Evolutionary conservation across 164 flowering plant genomes (phyloP).

Genomic region (Umbilicus rupestris): DNA sequence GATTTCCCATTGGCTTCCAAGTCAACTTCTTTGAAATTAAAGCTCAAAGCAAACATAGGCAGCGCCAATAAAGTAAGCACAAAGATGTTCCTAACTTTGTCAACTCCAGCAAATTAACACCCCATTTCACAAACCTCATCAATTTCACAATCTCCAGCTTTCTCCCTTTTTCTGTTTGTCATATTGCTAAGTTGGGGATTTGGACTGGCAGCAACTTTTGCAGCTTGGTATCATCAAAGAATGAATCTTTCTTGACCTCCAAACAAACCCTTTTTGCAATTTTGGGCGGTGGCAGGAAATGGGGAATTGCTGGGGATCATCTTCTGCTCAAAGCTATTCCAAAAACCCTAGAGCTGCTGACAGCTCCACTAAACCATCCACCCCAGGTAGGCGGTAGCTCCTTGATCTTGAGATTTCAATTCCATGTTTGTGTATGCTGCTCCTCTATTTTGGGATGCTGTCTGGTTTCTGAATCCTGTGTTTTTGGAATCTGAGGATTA

Average conservation of each 20-base stretch:
- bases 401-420: no score
- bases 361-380: background rate
- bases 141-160: background rate
- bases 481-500: background rate
- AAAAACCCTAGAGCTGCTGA: background rate
- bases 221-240: background rate
- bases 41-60: background rate
- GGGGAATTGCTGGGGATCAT: constrained; percentile 19
- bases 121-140: background rate
- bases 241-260: background rate
- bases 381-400: constrained; percentile 16
- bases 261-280: background rate
- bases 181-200: background rate
- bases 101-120: background rate
- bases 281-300: constrained; percentile 4
- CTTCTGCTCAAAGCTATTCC: background rate
- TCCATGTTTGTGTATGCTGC: no score
- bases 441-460: no score
- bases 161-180: background rate
- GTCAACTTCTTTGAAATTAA: background rate
- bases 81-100: constrained; percentile 9
- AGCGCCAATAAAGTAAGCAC: background rate
- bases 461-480: no score
- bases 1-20: background rate
- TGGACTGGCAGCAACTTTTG: background rate